These are phyloP conservation scores for Fusarium nygamai DNA, from an alignment of 2,329 filamentous ascomycete genomes.

Conservation along the genomic window DNA sequence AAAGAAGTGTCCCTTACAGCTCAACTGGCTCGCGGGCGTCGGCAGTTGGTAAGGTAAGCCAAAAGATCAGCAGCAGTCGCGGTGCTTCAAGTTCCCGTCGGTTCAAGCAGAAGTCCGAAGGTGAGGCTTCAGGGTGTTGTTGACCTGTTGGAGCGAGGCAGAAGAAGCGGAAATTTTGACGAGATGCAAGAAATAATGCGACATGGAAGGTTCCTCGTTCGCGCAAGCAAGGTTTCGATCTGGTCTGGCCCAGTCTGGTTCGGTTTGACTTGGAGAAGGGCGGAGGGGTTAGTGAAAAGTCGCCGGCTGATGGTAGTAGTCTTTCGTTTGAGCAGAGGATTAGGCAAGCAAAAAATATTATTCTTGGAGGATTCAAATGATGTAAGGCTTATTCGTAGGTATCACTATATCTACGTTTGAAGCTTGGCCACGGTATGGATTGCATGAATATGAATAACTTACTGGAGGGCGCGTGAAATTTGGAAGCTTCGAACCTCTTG, in stretches of 20 bases:
- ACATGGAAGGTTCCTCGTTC: not conserved
- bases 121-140: not conserved
- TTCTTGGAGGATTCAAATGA: not conserved
- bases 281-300: constrained; percentile 6
- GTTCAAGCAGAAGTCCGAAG: not conserved
- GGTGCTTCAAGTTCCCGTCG: not conserved
- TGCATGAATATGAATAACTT: not conserved
- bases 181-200: constrained; percentile 23
- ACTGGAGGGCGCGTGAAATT: not conserved
- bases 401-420: not conserved
- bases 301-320: constrained; percentile 10
- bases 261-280: constrained; percentile 31
- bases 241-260: constrained; percentile 6
- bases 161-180: constrained; percentile 12
- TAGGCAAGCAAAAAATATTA: not conserved
- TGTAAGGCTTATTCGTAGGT: not conserved
- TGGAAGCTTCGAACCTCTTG: not conserved
- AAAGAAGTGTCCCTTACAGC: constrained; percentile 15
- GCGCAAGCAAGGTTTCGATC: constrained; percentile 8
- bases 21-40: constrained; percentile 3
- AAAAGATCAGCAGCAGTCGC: constrained; percentile 6
- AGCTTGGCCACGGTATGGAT: not conserved
- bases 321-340: not conserved
- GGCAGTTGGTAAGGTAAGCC: constrained; percentile 17
- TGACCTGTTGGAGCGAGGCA: not conserved